phyloP scores from a whole-genome alignment of 2,329 filamentous ascomycete species.

The Ceratocystis papillata region DNA sequence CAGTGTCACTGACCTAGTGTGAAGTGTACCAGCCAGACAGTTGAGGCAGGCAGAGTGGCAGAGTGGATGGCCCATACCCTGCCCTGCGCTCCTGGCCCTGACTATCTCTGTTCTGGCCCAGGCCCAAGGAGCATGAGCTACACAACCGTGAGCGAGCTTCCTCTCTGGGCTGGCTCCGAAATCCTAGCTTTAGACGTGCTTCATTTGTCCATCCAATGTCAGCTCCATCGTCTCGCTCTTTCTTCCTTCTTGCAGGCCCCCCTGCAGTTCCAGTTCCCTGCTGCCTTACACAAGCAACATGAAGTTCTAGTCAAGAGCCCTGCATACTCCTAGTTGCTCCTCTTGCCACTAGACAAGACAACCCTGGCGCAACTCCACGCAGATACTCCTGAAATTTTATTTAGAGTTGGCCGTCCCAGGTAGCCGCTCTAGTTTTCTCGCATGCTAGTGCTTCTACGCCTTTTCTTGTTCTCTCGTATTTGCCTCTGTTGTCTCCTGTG shows the following conservation, averaged over 20 bases:
- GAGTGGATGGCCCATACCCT: neutral
- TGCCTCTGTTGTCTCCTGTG: neutral
- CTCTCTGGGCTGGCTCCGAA: neutral
- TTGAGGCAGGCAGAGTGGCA: too few relatives aligned
- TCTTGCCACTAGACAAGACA: neutral
- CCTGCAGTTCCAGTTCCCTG: neutral
- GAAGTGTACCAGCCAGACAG: neutral
- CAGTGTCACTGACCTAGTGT: neutral
- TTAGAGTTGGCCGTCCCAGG: conserved; percentile 3
- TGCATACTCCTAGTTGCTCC: neutral
- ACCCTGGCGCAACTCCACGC: neutral
- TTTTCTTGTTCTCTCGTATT: conserved; percentile 3
- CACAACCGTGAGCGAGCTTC: neutral
- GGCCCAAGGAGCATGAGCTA: neutral
- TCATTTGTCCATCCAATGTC: conserved; percentile 3
- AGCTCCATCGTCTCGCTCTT: neutral
- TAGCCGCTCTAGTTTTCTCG: conserved; percentile 1
- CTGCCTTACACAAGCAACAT: neutral
- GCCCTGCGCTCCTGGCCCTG: neutral
- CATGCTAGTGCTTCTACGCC: neutral
- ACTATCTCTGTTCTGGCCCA: neutral
- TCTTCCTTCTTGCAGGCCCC: neutral
- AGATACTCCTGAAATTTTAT: neutral
- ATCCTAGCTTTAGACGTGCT: neutral
- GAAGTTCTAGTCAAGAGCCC: neutral